A percentile compares a stretch with the other conserved stretches of the same genome.
These are phyloP conservation scores for Tripterygium wilfordii DNA, from an alignment of 177 flowering plant genomes.

Conservation along the genomic window DNA sequence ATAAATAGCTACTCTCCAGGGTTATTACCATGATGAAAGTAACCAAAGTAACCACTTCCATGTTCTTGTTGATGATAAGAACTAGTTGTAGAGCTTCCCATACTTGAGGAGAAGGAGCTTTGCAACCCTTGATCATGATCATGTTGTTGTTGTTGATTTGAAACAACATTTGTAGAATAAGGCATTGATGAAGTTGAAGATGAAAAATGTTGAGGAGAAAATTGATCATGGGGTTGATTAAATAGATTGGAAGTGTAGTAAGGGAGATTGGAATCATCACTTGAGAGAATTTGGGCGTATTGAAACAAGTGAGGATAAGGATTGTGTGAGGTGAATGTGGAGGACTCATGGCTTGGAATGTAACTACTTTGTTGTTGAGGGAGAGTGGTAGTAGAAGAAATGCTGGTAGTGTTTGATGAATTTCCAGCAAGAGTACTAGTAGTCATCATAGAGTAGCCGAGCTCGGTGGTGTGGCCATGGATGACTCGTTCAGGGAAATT, in stretches of 20 bases:
- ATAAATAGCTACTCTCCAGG: no score
- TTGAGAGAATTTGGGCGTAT: conserved; percentile 38
- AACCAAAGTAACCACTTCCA: no score
- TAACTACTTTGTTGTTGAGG: no score
- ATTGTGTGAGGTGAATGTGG: conserved; percentile 5
- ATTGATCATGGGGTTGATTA: conserved; percentile 9
- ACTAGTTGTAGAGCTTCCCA: no score
- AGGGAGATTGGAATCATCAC: conserved; percentile 30
- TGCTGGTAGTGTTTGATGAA: no score
- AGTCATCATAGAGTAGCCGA: conserved; percentile 7
- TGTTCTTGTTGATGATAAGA: no score
- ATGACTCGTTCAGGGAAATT: conserved; percentile 65
- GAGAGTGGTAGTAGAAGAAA: no score
- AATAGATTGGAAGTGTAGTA: conserved; percentile 23
- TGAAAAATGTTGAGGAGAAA: conserved; percentile 6
- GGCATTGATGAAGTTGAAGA: conserved; percentile 9
- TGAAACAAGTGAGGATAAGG: conserved; percentile 20
- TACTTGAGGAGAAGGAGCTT: no score
- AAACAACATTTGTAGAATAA: background rate
- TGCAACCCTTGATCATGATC: background rate
- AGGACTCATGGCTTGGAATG: background rate
- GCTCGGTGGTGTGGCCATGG: conserved; percentile 27
- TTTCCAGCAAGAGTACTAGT: no score
- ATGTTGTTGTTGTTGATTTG: conserved; percentile 6
- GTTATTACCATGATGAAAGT: no score